These are phyloP conservation scores for Leishmania lainsoni DNA, from an alignment of 208 protist genomes.

Conservation along the genomic window DNA sequence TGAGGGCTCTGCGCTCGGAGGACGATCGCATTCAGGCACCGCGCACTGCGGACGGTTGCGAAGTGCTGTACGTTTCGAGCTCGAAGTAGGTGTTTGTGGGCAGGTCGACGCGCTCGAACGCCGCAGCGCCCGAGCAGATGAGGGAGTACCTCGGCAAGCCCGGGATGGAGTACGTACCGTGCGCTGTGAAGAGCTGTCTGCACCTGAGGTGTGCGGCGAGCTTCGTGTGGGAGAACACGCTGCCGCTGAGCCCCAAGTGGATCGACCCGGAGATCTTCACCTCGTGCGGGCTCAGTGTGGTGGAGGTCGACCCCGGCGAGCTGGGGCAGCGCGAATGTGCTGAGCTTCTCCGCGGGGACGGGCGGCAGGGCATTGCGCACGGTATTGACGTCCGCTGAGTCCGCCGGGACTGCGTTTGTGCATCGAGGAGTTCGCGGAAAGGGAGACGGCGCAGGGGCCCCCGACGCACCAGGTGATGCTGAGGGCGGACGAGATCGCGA, in stretches of 20 bases:
- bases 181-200: slow-evolving; percentile 36
- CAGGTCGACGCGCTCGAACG: slow-evolving; percentile 57
- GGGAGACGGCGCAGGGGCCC: slow-evolving; percentile 36
- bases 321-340: slow-evolving; percentile 42
- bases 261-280: slow-evolving; percentile 49
- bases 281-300: slow-evolving; percentile 41
- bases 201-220: slow-evolving; percentile 52
- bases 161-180: slow-evolving; percentile 47
- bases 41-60: slow-evolving; percentile 48
- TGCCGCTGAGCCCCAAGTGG: slow-evolving; percentile 43
- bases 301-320: slow-evolving; percentile 39
- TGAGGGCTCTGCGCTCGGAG: slow-evolving; percentile 35
- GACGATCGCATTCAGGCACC: slow-evolving; percentile 46
- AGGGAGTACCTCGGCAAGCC: slow-evolving; percentile 44
- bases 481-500: slow-evolving; percentile 54
- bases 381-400: slow-evolving; percentile 36
- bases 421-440: slow-evolving; percentile 35
- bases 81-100: slow-evolving; percentile 57
- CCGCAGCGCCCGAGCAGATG: slow-evolving; percentile 49
- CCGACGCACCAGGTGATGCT: slow-evolving; percentile 36
- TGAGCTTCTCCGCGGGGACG: slow-evolving; percentile 35
- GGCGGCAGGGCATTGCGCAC: slow-evolving; percentile 30
- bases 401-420: slow-evolving; percentile 30
- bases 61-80: slow-evolving; percentile 48
- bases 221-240: slow-evolving; percentile 36